Evolutionary conservation across 805 yeast genomes (phyloP), one percentile per base, ranked within the genome.

Genomic region (Pichia phayaonensis): DNA sequence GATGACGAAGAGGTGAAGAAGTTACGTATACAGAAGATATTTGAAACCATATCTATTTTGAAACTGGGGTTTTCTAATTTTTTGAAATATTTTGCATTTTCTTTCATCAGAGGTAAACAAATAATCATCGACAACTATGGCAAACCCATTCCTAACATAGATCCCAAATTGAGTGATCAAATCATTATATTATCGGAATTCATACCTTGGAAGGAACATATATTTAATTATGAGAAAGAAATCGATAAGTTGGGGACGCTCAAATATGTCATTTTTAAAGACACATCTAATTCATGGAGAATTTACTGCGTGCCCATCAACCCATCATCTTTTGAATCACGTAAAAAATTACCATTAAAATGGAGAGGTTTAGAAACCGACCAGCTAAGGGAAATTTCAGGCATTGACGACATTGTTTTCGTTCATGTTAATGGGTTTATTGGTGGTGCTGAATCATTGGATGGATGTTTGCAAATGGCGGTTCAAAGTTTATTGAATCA

Each of bases 361-460:
- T 86, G 96, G 88, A 79, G 98, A 72, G 99, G 99, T 16, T 71
- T 90, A 46, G 80, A 97, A 62, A 97, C 90, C 64, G 90, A 84
- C 21, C 84, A 74, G 46, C 76, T 92, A 58, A 77, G 84, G 55
- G 71, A 80, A 56, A 69, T 76, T 55, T 73, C 86, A 40, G 96
- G 92, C 15, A 77, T 94, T 46, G 81, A 79, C 27, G 96, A 87
- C 11, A 86, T 95, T 62, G 79, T 89, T 26, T 92, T 92, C 63
- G 81, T 92, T 49, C 99, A 92, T 61, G 96, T 97, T 42, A 85
- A 95, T 41, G 98, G 99, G 0, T 92, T 92, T 68, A 92, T 92
- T 62, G 98, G 97, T 44, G 99, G 99, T 47, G 87, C 90, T 50
- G 74, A 80, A 62, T 76, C 92, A 24, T 70, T 74, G 56, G 96